Percentiles rank a stretch among this genome's conserved stretches.
Evolutionary conservation across 129 eudicot genomes (phyloP).

Genomic region (Rutidosis leptorrhynchoides): DNA sequence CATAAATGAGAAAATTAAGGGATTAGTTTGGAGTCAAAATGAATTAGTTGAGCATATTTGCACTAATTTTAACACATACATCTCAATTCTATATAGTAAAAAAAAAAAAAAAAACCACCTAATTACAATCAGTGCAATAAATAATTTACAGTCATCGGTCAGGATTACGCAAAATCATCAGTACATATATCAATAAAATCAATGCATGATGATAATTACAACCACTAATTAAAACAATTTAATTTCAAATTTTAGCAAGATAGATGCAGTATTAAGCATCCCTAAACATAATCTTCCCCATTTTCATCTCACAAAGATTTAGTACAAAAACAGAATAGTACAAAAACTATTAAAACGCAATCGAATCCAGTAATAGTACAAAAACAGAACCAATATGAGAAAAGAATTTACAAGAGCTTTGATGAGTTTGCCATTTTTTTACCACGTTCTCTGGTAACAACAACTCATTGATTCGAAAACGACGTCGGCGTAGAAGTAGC

Average conservation of each 20-base stretch:
- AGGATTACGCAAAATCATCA: not conserved
- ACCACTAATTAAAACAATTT: not conserved
- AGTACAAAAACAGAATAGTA: not conserved
- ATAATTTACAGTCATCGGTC: not conserved
- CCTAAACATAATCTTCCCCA: not conserved
- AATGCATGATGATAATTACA: not conserved
- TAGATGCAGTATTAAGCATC: not conserved
- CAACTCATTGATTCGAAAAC: slow-evolving; percentile 51
- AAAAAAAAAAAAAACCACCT: not conserved
- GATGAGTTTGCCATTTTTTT: slow-evolving; percentile 80
- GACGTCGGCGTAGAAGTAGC: slow-evolving; percentile 31
- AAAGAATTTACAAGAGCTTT: slow-evolving; percentile 52
- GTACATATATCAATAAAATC: slow-evolving; percentile 1
- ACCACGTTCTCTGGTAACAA: slow-evolving; percentile 90
- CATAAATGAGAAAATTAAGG: too few species aligned
- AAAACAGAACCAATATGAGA: not conserved
- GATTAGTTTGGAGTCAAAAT: too few species aligned
- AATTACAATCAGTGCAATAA: not conserved
- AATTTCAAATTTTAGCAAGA: not conserved
- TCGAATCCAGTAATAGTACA: not conserved
- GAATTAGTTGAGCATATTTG: too few species aligned
- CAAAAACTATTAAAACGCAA: not conserved
- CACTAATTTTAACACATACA: too few species aligned
- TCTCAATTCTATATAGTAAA: too few species aligned
- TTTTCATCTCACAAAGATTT: not conserved